Evolutionary conservation across 495 filamentous ascomycete species (phyloP).

Genomic region (Chaetomium cochliodes): DNA sequence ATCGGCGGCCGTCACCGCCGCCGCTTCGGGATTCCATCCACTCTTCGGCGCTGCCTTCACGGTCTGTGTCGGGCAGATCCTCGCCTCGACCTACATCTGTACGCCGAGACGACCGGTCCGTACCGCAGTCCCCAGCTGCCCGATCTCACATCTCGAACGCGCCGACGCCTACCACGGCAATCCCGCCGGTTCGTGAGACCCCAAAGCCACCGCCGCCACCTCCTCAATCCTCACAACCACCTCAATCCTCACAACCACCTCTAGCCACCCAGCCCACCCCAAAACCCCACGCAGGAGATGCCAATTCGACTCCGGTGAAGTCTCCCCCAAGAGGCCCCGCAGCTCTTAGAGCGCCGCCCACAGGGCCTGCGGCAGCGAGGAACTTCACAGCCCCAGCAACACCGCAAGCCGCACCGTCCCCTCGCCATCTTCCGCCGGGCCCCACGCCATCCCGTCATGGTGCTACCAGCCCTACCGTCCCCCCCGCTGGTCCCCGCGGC

Average conservation of each 20-base stretch:
- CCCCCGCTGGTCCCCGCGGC: conserved; percentile 49
- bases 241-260: conserved; percentile 19
- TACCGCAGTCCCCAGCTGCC: conserved; percentile 38
- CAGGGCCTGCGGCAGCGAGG: conserved; percentile 45
- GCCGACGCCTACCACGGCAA: conserved; percentile 32
- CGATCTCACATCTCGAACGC: conserved; percentile 29
- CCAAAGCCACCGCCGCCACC: conserved; percentile 29
- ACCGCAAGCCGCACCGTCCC: conserved; percentile 34
- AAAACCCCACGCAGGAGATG: conserved; percentile 30
- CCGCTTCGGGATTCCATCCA: conserved; percentile 45
- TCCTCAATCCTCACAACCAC: conserved; percentile 23
- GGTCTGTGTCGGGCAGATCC: conserved; percentile 44
- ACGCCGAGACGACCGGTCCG: conserved; percentile 45
- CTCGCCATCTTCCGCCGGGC: conserved; percentile 33
- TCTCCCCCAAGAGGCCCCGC: conserved; percentile 52
- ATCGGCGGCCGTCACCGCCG: conserved; percentile 44
- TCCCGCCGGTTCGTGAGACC: conserved; percentile 30
- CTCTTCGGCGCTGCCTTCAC: conserved; percentile 45
- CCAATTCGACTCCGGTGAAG: conserved; percentile 26
- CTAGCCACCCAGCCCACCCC: conserved; percentile 8
- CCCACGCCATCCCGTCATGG: conserved; percentile 38
- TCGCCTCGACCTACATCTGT: conserved; percentile 46
- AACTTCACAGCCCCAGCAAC: conserved; percentile 37
- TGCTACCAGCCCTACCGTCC: conserved; percentile 39
- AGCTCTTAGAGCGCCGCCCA: conserved; percentile 47